Base-by-base conservation (phyloP, 805 yeast species). In the Candida chauliodis region DNA sequence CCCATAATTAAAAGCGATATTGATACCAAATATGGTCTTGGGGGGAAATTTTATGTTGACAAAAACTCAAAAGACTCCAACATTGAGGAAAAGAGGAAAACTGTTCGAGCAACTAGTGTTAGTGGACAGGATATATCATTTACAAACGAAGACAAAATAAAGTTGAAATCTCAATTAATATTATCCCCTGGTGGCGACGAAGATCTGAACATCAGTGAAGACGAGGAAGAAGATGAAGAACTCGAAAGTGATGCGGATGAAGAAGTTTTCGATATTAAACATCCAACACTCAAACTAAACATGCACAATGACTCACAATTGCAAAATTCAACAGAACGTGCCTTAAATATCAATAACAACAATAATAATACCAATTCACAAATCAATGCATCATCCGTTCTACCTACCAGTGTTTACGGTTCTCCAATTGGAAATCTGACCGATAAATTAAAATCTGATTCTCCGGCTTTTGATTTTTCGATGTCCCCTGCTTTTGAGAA, bases 1-100 rank as follows among this genome's bases (percentile, higher is more conserved):
- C 95, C 96, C 0, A 73, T 82, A 14, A 83, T 87, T 38, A 80
- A 79, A 40, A 74, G 76, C 33, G 79, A 76, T 41, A 80, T 91
- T 27, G 98, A 91, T 54, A 79, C 84, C 40, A 91, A 91, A 52
- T 91, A 91, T 51, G 81, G 82, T 9, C 73, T 74, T 46, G 99
- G 99, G 5, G 99, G 99, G 2, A 84, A 90, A 52, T 91, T 85
- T 54, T 89, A 80, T 53, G 86, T 84, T 11, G 63, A 59, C 4
- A 56, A 59, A 33, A 72, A 66, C 13, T 37, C 55, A 8, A 40
- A 34, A 11, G 62, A 49, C 16, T 36, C 44, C 3, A 62, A 58
- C 14, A 18, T 39, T 2, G 50, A 48, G 19, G 37, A 49, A 30
- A 52, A 49, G 30, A 44, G 45, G 26, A 50, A 50, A 13, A 45